Evolutionary conservation across 176 grass and related monocot genomes (phyloP), one percentile per base, ranked within the genome.

Genomic region (Puya raimondii): DNA sequence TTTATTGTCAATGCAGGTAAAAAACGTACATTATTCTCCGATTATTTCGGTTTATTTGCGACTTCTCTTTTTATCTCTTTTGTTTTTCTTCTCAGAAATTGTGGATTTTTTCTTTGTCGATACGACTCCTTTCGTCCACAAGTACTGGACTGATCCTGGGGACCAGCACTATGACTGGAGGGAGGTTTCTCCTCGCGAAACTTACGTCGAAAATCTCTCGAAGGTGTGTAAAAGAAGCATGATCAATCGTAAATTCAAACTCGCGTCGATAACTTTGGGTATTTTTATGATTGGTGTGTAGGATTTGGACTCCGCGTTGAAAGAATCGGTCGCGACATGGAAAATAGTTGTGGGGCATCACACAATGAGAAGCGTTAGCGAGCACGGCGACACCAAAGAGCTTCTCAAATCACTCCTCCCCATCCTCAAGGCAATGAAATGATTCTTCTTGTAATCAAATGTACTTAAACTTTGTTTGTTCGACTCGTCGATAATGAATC

Each of bases 61-160:
- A 14, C 9, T 51, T 22, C 17, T 11, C 11, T 2, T 49, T 9
- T 61, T 63, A 33, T 65, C 9, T 29, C 17, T 29, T 68, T 21
- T 48, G 18, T 14, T 18, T 33, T 26, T 63, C 13, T 11, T 64
- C 0, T 23, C 78, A 97, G 89, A 83, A 68, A 83, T 90, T 12
- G 89, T 76, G n/a, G 84, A 97, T 42, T 92, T 97, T 75, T 92
- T 92, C 76, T 83, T 97, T 51, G 76, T 97, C 2, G 89, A 92
- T 57, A 97, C 89, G 3, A 77, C 86, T 26, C 93, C 93, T 0
- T 87, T 92, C 75, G 69, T 91, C 58, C 22, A 78, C 21, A 78
- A 80, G 56, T 97, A 97, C 42, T 97, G 93, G 89, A 85, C 58
- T 21, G 56, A 79, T 67, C 88, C 89, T 15, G 66, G 76, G 65